These are phyloP conservation scores for Ophiostoma quercus DNA, from an alignment of 2,329 filamentous ascomycete genomes.

Conservation along the genomic window DNA sequence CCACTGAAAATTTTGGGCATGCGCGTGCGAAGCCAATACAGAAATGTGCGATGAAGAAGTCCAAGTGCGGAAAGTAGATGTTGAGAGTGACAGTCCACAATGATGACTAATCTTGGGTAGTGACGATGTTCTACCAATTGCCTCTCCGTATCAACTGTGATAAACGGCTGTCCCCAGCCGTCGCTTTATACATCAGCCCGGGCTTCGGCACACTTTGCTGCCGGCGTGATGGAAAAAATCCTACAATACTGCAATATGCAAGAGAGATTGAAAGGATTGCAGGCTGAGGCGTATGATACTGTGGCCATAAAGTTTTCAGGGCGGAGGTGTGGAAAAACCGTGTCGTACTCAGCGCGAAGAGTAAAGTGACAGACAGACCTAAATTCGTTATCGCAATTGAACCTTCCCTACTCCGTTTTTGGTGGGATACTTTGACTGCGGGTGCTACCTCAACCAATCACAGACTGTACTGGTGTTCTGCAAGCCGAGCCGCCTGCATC, in stretches of 20 bases:
- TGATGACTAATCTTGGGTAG: slow-evolving; percentile 4
- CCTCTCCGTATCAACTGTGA: neutral
- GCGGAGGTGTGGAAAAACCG: neutral
- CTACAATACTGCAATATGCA: neutral
- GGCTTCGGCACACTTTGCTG: neutral
- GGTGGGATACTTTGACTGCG: too few relatives aligned
- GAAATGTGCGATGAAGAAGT: neutral
- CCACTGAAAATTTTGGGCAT: neutral
- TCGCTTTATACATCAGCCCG: neutral
- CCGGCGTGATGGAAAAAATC: neutral
- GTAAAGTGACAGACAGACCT: neutral
- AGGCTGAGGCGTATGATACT: neutral
- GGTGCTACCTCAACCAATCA: neutral
- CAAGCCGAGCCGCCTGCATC: neutral
- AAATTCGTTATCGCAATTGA: neutral
- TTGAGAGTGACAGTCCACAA: neutral
- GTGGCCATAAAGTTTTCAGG: neutral
- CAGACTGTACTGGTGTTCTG: neutral
- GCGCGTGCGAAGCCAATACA: neutral
- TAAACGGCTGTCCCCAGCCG: neutral
- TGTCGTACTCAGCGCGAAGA: neutral
- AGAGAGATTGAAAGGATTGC: neutral
- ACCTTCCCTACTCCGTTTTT: too few relatives aligned
- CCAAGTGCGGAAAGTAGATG: too few relatives aligned
- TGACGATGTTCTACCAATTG: neutral